Base-by-base conservation (phyloP, 2,329 filamentous ascomycete genomes). In the Trichoderma breve region DNA sequence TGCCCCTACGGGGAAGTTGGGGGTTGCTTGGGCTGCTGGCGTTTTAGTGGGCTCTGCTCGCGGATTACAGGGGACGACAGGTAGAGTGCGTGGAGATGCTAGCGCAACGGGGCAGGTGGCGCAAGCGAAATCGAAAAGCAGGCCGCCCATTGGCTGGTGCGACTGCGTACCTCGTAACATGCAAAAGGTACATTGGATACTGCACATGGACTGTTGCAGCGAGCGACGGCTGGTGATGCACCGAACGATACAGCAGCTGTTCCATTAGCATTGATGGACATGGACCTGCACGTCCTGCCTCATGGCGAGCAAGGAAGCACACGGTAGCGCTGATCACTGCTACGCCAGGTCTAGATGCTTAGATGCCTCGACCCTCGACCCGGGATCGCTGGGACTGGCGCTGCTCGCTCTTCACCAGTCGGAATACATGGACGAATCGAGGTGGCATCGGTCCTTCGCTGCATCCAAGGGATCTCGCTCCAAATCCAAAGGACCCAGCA, bases 1-100 rank as follows among this genome's bases (percentile, higher is more conserved):
- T 32, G 65, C 39, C 34, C 36, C 65, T 68, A 68, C 55, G 65
- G 65, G 65, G 65, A 60, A 68, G 55, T 60, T 68, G 53, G 65
- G 64, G 64, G 64, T 67, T 67, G 47, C 43, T 34, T 26, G 63
- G 64, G 60, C 43, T 34, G 47, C 47, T 28, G 51, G 47, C 15
- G 58, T 36, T 60, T 58, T 26, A 60, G 65, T 47, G 65, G 65
- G 28, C 15, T 47, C n/a, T 18, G 34, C 26, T 30, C 12, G 36
- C 36, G 34, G 53, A 36, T 55, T 68, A 47, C 39, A 15, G 53
- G 30, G 14, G 32, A 60, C 30, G 14, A 6, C 55, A 58, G 18
- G 55, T 4, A 24, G 11, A 32, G 36, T 60, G 57, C 65, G 26
- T 68, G 55, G 55, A 60, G 65, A 68, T 68, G 32, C 53, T 67